Conservation (phyloP, 1,139 yeast genomes). For the Candida buenavistaensis region DNA sequence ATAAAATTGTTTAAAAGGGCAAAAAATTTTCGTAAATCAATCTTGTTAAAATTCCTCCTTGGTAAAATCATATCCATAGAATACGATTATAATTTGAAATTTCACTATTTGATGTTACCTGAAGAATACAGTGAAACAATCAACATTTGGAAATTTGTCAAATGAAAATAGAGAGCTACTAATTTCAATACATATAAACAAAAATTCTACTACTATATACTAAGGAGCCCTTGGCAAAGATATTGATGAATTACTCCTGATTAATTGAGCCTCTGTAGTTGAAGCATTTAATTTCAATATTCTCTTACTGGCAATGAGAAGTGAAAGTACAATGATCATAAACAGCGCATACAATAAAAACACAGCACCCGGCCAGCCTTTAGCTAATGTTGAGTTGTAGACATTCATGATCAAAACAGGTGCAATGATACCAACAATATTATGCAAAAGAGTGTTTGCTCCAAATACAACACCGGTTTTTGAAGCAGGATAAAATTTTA, state of each 20-base stretch:
- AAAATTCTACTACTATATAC: conserved; percentile 1
- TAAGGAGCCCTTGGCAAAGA: conserved; percentile 6
- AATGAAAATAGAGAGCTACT: not conserved
- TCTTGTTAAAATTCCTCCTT: conserved; percentile 26
- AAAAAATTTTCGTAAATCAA: conserved; percentile 30
- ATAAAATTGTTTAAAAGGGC: conserved; percentile 30
- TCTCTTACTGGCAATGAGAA: conserved; percentile 6
- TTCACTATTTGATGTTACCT: conserved; percentile 45
- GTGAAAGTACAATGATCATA: conserved; percentile 4
- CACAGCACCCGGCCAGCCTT: conserved; percentile 11
- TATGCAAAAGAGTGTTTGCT: conserved; percentile 35
- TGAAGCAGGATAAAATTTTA: conserved; percentile 41
- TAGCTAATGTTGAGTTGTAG: conserved; percentile 24
- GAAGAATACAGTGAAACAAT: conserved; percentile 31
- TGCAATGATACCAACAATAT: conserved; percentile 22
- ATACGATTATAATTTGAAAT: conserved; percentile 33
- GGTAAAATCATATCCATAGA: conserved; percentile 35
- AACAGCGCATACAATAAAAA: conserved; percentile 13
- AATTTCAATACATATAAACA: not conserved
- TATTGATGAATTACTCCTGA: conserved; percentile 8
- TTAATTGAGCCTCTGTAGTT: conserved; percentile 6
- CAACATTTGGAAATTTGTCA: conserved; percentile 33
- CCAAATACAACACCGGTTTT: conserved; percentile 43
- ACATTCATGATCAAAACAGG: conserved; percentile 30
- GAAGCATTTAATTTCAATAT: conserved; percentile 6